Evolutionary conservation across 176 grass and related monocot genomes (phyloP).

Genomic region (Metroxylon sagu): DNA sequence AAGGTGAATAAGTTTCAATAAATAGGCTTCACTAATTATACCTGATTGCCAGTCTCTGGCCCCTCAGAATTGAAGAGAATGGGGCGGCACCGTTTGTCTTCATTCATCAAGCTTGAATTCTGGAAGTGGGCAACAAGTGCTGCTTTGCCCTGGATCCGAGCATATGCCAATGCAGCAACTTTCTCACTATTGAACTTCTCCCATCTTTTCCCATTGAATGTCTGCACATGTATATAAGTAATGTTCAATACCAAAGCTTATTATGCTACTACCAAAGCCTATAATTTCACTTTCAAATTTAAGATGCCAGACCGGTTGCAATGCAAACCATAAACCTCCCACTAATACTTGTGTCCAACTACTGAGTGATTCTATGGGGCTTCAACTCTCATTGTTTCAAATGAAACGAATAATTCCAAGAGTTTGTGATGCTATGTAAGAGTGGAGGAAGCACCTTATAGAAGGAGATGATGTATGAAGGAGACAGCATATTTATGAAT

Average conservation of each 20-base stretch:
- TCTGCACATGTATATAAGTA: constrained; percentile 22
- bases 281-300: not conserved
- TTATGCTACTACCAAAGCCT: not conserved
- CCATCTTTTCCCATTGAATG: constrained; percentile 95
- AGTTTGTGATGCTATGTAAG: not conserved
- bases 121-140: constrained; percentile 83
- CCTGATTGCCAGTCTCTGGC: constrained; percentile 45
- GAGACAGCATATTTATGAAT: constrained; percentile 87
- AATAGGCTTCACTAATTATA: constrained; percentile 4
- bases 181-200: constrained; percentile 99
- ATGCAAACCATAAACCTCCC: too few relatives aligned
- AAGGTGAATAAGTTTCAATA: too few relatives aligned
- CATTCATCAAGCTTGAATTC: constrained; percentile 94
- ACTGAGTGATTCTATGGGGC: too few relatives aligned
- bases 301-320: not conserved
- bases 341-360: too few relatives aligned
- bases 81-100: constrained; percentile 85
- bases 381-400: not conserved
- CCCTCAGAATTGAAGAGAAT: constrained; percentile 84
- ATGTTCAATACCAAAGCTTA: not conserved
- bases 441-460: constrained; percentile 47
- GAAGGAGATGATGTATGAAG: constrained; percentile 74
- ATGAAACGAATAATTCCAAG: not conserved
- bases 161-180: constrained; percentile 84
- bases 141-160: constrained; percentile 64